Percentiles rank a stretch among this genome's conserved stretches.
phyloP scores from a whole-genome alignment of 2,329 filamentous ascomycete species.

The Penicillium psychrosexuale region DNA sequence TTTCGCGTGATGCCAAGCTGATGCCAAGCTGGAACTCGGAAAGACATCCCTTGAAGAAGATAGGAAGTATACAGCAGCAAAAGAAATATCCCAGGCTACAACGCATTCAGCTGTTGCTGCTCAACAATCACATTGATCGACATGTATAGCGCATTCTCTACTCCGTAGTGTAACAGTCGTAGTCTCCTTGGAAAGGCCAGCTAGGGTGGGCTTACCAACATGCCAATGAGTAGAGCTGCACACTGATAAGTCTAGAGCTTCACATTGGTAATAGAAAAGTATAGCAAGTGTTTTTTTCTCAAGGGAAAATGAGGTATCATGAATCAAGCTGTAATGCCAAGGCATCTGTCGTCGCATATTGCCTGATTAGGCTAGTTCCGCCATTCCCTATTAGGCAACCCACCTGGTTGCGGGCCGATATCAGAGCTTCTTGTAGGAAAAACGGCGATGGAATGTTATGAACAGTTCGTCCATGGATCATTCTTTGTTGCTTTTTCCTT shows the following conservation, averaged over 20 bases:
- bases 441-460: not conserved
- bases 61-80: not conserved
- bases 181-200: not conserved
- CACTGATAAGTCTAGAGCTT: not conserved
- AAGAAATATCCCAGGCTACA: not conserved
- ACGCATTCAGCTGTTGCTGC: not conserved
- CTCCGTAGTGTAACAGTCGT: not conserved
- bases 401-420: slow-evolving; percentile 5
- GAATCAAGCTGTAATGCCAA: slow-evolving; percentile 8
- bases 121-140: not conserved
- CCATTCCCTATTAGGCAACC: slow-evolving; percentile 19
- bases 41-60: not conserved
- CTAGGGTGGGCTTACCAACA: not conserved
- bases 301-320: not conserved
- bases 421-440: slow-evolving; percentile 1
- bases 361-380: slow-evolving; percentile 14
- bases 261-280: not conserved
- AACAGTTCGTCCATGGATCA: not conserved
- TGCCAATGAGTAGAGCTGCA: not conserved
- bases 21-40: slow-evolving; percentile 4
- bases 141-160: not conserved
- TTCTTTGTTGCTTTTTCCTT: slow-evolving; percentile 2
- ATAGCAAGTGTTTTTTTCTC: not conserved
- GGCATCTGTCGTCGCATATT: slow-evolving; percentile 21
- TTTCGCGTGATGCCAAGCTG: slow-evolving; percentile 2